Base-by-base conservation (phyloP, 192 early-diverging fungal genomes). In the Coemansia sp. region DNA sequence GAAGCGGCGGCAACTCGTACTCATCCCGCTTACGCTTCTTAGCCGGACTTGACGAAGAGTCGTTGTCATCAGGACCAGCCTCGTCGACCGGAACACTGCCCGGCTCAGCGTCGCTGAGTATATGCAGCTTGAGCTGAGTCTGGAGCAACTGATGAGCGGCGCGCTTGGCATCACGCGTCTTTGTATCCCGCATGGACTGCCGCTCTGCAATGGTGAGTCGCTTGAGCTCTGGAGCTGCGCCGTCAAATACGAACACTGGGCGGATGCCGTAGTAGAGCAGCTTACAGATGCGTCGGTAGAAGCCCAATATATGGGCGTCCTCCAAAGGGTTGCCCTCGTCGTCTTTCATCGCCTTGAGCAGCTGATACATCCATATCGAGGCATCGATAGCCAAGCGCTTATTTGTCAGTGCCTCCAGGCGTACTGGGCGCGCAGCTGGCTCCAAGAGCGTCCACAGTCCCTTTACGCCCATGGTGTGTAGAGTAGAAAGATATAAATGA, bases 191-290 rank as follows among this genome's bases (percentile, higher is more conserved):
- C 64, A 36, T 66, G 10, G 64, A 42, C 63, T 83, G 75, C 18
- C 80, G 69, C 61, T 83, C 80, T 22, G 57, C 63, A 24, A 82
- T 69, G 7, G 75, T 95, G 9, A 65, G 38, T 12, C 90, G 82
- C 78, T 99, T 99, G 49, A 99, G 80, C 40, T 88, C 84, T 3
- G 98, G 98, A 0, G 91, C 89, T 3, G 86, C 91, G 10, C 98
- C 98, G 77, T 99, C 98, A 88, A 96, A 99, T 5, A 99, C 96
- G 89, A 98, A 98, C 11, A 99, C 91, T 11, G 98, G 98, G 51
- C 86, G 88, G 34, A 99, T 91, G 22, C 92, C 93, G 71, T 88
- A 92, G 76, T 90, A 95, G 20, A 99, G 77, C 3, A 99, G 87
- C 82, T 98, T 98, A 76, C 94, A 96, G 36, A 98, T 91, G 36